Percentiles rank a stretch among this genome's conserved stretches.
These are phyloP conservation scores for Planoprotostelium fungivorum DNA, from an alignment of 78 protist genomes.

Conservation along the genomic window DNA sequence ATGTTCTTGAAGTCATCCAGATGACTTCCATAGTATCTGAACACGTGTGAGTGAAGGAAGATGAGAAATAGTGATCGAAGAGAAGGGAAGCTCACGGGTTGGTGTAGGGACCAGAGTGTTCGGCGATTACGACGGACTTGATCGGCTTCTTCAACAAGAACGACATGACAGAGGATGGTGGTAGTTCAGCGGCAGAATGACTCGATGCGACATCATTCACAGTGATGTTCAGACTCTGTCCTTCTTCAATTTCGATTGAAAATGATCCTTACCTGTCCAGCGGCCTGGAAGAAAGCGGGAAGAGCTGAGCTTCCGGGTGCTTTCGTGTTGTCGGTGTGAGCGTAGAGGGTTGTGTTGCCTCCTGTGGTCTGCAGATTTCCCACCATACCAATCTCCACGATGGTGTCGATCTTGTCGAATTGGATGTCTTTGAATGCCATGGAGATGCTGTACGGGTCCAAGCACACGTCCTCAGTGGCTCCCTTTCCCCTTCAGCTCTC, in stretches of 20 bases:
- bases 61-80: too few species aligned
- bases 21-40: not conserved
- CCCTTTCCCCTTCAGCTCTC: not conserved
- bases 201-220: not conserved
- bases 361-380: conserved; percentile 12
- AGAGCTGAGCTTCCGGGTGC: not conserved
- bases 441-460: conserved; percentile 4
- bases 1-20: not conserved
- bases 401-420: conserved; percentile 7
- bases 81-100: conserved; percentile 6
- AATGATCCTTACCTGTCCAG: not conserved
- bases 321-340: not conserved
- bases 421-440: conserved; percentile 12
- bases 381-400: conserved; percentile 37
- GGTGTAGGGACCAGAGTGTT: conserved; percentile 28
- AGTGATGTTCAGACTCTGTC: not conserved
- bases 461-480: not conserved
- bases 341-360: not conserved
- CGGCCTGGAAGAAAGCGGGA: not conserved
- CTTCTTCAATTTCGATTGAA: not conserved
- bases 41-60: too few species aligned
- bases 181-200: conserved; percentile 23
- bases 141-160: conserved; percentile 12
- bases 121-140: conserved; percentile 18
- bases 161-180: conserved; percentile 52